A percentile compares a stretch with the other conserved stretches of the same genome.
phyloP scores from a whole-genome alignment of 2,329 filamentous ascomycete species.

The Aureobasidium mangrovei region DNA sequence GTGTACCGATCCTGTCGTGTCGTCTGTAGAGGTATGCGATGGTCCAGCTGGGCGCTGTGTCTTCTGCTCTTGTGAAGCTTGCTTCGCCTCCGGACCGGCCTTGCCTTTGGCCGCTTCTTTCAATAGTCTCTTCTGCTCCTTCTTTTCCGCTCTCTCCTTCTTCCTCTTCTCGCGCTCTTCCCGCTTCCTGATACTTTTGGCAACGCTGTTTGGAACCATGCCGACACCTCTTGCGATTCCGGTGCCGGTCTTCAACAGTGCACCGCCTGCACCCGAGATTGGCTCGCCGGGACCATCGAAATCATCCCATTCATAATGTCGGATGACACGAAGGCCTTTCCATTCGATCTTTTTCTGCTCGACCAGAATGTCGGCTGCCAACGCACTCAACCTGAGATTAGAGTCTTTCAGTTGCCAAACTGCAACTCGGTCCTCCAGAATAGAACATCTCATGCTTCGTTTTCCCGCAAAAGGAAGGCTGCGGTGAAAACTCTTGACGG shows the following conservation, averaged over 20 bases:
- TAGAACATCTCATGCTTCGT: slow-evolving; percentile 54
- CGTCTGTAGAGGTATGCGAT: slow-evolving; percentile 18
- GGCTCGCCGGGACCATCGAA: slow-evolving; percentile 69
- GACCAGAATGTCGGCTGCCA: slow-evolving; percentile 59
- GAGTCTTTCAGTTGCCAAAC: slow-evolving; percentile 58
- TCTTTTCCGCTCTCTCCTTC: slow-evolving; percentile 27
- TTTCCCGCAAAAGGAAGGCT: slow-evolving; percentile 42
- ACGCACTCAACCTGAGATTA: slow-evolving; percentile 49
- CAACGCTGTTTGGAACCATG: slow-evolving; percentile 53
- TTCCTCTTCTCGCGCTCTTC: slow-evolving; percentile 44
- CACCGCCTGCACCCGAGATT: slow-evolving; percentile 56
- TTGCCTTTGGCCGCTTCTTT: slow-evolving; percentile 9
- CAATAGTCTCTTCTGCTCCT: slow-evolving; percentile 21
- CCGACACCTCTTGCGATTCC: slow-evolving; percentile 55
- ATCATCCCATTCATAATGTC: slow-evolving; percentile 67
- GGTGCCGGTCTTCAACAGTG: slow-evolving; percentile 50
- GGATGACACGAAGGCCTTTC: slow-evolving; percentile 53
- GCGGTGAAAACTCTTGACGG: slow-evolving; percentile 57
- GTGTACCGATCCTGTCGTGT: slow-evolving; percentile 21
- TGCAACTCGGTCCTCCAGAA: slow-evolving; percentile 54
- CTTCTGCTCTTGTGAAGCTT: neutral
- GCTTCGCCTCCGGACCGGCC: neutral
- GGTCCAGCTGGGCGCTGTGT: slow-evolving; percentile 16
- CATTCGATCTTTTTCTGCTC: slow-evolving; percentile 53
- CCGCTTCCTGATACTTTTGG: slow-evolving; percentile 48